Evolutionary conservation across 1,284 basidiomycete species (phyloP).

Genomic region (Cutaneotrichosporon arboriforme): DNA sequence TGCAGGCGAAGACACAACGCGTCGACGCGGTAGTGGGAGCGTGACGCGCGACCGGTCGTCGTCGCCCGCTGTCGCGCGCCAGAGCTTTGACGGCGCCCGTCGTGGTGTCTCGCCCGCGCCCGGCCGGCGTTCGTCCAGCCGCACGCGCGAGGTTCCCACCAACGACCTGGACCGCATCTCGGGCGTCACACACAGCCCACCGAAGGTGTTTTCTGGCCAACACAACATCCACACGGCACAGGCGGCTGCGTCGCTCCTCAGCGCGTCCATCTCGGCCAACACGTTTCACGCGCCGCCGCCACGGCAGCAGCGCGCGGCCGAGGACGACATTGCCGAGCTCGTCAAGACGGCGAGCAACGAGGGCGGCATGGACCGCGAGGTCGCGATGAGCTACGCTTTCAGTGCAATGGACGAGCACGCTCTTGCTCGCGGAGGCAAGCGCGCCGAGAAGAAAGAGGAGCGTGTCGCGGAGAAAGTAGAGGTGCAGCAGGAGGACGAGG

Average conservation of each 20-base stretch:
- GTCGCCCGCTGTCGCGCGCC: not conserved
- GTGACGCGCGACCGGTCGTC: not conserved
- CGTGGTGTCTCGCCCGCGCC: not conserved
- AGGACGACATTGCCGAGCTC: slow-evolving; percentile 23
- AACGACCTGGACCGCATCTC: slow-evolving; percentile 5
- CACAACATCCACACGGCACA: slow-evolving; percentile 11
- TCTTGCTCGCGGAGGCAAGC: slow-evolving; percentile 1
- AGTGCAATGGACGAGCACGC: slow-evolving; percentile 27
- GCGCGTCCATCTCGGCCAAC: slow-evolving; percentile 36
- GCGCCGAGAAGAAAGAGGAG: slow-evolving; percentile 5
- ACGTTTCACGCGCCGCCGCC: slow-evolving; percentile 32
- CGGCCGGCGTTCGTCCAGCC: not conserved
- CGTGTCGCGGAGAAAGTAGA: slow-evolving; percentile 14
- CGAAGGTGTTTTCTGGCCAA: slow-evolving; percentile 1
- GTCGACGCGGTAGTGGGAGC: slow-evolving; percentile 7
- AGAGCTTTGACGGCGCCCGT: not conserved
- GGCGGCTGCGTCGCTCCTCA: slow-evolving; percentile 25
- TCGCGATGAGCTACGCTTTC: slow-evolving; percentile 42
- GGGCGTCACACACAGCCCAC: slow-evolving; percentile 3
- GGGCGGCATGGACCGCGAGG: slow-evolving; percentile 25
- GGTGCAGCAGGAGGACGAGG: slow-evolving; percentile 15
- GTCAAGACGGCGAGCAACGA: slow-evolving; percentile 24
- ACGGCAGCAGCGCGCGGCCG: slow-evolving; percentile 9
- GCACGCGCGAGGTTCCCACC: slow-evolving; percentile 1
- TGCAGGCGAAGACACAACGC: slow-evolving; percentile 7